Conservation (phyloP, 176 grass and related monocot genomes). For the Sorghum bicolor region DNA sequence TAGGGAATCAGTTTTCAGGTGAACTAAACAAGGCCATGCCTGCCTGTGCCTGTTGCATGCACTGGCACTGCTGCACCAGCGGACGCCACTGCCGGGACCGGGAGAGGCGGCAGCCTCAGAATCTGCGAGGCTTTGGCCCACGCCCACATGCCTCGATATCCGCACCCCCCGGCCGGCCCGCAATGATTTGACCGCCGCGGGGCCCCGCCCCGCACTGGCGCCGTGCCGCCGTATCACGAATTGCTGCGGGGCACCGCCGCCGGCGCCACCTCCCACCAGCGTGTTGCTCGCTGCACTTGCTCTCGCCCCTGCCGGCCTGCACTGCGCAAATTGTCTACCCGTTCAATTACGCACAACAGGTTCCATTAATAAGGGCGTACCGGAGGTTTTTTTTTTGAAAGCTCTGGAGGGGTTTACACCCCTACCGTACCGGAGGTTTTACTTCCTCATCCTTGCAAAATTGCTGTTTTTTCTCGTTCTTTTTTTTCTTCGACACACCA, state of each 20-base stretch:
- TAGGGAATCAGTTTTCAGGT: too few relatives aligned
- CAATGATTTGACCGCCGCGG: conserved; percentile 28
- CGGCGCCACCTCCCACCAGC: too few relatives aligned
- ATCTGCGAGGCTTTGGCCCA: conserved; percentile 4
- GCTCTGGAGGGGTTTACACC: too few relatives aligned
- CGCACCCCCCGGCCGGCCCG: neutral
- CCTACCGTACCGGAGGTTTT: neutral
- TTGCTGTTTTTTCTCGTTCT: too few relatives aligned
- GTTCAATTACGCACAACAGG: too few relatives aligned
- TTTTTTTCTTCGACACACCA: too few relatives aligned
- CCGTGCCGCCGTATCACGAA: neutral
- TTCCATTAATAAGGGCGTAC: too few relatives aligned
- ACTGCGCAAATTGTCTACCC: neutral
- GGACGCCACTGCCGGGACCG: neutral
- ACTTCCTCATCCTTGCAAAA: neutral
- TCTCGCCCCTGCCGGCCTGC: too few relatives aligned
- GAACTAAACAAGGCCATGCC: neutral
- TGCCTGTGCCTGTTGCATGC: neutral
- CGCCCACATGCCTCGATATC: conserved; percentile 35
- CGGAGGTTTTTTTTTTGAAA: neutral
- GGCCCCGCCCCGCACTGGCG: conserved; percentile 10
- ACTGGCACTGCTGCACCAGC: neutral
- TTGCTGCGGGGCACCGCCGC: neutral
- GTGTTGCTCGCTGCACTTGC: neutral
- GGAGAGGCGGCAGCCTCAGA: neutral